Evolutionary conservation across 495 filamentous ascomycete species (phyloP).

Genomic region (Podospora fimiseda): DNA sequence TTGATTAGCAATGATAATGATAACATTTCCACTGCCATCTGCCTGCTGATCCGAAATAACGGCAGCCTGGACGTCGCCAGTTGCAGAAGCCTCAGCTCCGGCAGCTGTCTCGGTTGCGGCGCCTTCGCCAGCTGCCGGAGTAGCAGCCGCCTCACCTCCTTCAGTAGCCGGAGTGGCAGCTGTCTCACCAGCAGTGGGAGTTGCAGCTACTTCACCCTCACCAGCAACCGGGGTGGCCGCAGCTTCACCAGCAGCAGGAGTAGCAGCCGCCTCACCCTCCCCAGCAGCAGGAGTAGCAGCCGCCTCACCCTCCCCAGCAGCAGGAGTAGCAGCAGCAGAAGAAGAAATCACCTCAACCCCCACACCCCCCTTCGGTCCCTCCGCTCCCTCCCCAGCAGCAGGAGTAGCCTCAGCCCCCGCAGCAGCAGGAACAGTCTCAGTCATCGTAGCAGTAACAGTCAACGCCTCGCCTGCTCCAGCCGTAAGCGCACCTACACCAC

Average conservation of each 20-base stretch:
- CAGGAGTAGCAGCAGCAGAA: neutral
- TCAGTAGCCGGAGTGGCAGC: neutral
- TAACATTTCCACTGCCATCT: neutral
- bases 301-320: neutral
- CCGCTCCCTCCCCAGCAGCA: neutral
- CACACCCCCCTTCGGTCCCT: neutral
- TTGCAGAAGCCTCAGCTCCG: neutral
- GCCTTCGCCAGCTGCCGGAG: neutral
- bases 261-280: neutral
- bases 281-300: neutral
- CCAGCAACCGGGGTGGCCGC: neutral
- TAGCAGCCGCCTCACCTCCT: neutral
- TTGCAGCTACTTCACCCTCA: neutral
- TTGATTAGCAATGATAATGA: neutral
- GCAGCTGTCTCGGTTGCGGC: neutral
- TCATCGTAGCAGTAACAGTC: neutral
- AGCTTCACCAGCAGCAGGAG: neutral
- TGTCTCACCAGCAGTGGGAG: neutral
- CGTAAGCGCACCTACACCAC: neutral
- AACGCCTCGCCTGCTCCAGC: neutral
- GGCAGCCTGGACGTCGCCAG: neutral
- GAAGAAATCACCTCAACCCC: too few species aligned
- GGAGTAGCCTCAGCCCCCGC: neutral
- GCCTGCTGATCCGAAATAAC: neutral
- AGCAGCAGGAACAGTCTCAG: neutral